These are phyloP conservation scores for Sarocladium oryzae DNA, from an alignment of 2,329 filamentous ascomycete species.

Conservation along the genomic window DNA sequence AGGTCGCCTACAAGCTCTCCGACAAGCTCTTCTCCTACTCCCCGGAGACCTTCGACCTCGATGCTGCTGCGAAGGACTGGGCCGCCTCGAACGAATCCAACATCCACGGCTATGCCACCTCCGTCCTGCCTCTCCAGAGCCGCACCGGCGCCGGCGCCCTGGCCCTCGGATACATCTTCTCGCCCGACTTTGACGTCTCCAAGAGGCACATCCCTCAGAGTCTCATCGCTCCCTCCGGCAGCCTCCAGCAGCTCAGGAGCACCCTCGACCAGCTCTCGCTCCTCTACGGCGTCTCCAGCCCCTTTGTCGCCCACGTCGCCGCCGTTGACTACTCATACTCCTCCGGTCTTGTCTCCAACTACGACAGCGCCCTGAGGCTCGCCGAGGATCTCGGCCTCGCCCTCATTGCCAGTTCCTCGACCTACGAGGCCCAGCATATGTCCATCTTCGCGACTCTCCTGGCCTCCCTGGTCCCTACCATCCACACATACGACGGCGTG, in stretches of 20 bases:
- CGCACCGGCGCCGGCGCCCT: conserved; percentile 83
- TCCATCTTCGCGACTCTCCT: conserved; percentile 79
- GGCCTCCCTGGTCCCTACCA: conserved; percentile 69
- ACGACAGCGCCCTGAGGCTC: conserved; percentile 69
- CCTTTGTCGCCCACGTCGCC: conserved; percentile 86
- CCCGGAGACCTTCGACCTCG: conserved; percentile 85
- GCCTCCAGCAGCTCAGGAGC: conserved; percentile 71
- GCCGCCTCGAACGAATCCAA: conserved; percentile 63
- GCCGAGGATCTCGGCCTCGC: conserved; percentile 88
- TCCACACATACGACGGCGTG: conserved; percentile 86
- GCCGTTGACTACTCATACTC: conserved; percentile 74
- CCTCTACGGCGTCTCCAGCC: conserved; percentile 85
- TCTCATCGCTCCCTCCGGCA: conserved; percentile 79
- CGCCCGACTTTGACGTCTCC: conserved; percentile 86
- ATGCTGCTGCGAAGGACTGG: conserved; percentile 78
- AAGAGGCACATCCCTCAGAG: conserved; percentile 90
- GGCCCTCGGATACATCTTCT: conserved; percentile 95
- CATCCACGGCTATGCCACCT: conserved; percentile 72
- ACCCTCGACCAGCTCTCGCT: conserved; percentile 86
- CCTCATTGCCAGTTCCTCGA: conserved; percentile 76
- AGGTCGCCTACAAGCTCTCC: conserved; percentile 89
- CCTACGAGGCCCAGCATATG: conserved; percentile 94
- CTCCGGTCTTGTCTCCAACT: conserved; percentile 77
- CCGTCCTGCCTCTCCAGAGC: conserved; percentile 76
- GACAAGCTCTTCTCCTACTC: conserved; percentile 98